Evolutionary conservation across 2,329 filamentous ascomycete genomes (phyloP).

Genomic region (Elsinoe fawcettii): DNA sequence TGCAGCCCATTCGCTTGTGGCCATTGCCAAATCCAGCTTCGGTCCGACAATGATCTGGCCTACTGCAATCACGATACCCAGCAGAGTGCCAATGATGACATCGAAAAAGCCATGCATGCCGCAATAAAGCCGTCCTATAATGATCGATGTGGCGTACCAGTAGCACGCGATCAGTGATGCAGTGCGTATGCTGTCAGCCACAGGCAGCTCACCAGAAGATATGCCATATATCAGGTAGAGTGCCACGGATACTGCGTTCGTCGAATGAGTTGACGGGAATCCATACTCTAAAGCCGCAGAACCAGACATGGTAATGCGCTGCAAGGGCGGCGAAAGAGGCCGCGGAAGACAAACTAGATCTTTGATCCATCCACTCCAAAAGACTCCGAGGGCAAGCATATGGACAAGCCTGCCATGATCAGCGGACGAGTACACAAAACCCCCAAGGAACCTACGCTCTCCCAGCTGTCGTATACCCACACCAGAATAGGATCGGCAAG

Average conservation of each 20-base stretch:
- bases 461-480: conserved; percentile 74
- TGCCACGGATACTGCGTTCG: conserved; percentile 91
- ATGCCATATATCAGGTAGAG: conserved; percentile 72
- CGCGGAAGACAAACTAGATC: conserved; percentile 88
- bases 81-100: conserved; percentile 68
- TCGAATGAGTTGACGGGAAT: conserved; percentile 93
- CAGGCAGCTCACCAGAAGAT: conserved; percentile 50
- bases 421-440: background rate
- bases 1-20: conserved; percentile 55
- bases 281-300: conserved; percentile 93
- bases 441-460: conserved; percentile 62
- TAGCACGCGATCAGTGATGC: conserved; percentile 59
- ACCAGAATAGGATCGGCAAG: conserved; percentile 94
- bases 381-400: conserved; percentile 61
- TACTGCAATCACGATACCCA: conserved; percentile 60
- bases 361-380: conserved; percentile 79
- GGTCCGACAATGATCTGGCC: conserved; percentile 49
- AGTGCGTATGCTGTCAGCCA: conserved; percentile 33
- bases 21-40: conserved; percentile 62
- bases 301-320: conserved; percentile 95
- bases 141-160: conserved; percentile 80
- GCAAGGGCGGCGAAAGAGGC: conserved; percentile 81
- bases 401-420: conserved; percentile 34
- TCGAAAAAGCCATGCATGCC: conserved; percentile 98
- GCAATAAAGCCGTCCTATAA: conserved; percentile 87